Evolutionary conservation across 108 stramenopile genomes (phyloP).

Genomic region (Cyclotella baltica): DNA sequence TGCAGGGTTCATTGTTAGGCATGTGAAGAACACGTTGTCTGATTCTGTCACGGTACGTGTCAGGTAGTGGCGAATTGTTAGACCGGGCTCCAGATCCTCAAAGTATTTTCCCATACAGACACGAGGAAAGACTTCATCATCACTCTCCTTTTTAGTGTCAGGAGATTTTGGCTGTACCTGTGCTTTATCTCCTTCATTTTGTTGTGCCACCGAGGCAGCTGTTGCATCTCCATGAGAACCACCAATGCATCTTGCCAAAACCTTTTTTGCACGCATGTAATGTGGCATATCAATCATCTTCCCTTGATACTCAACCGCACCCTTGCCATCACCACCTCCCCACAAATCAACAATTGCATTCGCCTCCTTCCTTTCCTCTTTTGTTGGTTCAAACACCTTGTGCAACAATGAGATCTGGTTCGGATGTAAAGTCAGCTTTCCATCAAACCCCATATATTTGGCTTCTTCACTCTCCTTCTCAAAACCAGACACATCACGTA

Average conservation of each 20-base stretch:
- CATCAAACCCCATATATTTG: slow-evolving; percentile 53
- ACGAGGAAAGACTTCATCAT: slow-evolving; percentile 37
- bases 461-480: slow-evolving; percentile 34
- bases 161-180: not conserved
- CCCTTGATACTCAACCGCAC: slow-evolving; percentile 36
- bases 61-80: slow-evolving; percentile 43
- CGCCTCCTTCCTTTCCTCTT: slow-evolving; percentile 31
- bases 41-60: slow-evolving; percentile 56
- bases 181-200: not conserved
- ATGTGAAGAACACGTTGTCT: slow-evolving; percentile 58
- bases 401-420: slow-evolving; percentile 36
- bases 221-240: not conserved
- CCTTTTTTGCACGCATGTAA: slow-evolving; percentile 55
- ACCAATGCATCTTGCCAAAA: slow-evolving; percentile 31
- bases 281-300: slow-evolving; percentile 58
- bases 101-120: slow-evolving; percentile 48
- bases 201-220: not conserved
- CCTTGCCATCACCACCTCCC: slow-evolving; percentile 34
- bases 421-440: slow-evolving; percentile 51
- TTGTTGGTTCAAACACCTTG: slow-evolving; percentile 34
- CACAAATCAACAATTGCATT: slow-evolving; percentile 38
- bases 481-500: slow-evolving; percentile 46
- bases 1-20: slow-evolving; percentile 55
- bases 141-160: not conserved
- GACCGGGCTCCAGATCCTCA: slow-evolving; percentile 47